Percentiles rank a stretch among this genome's conserved stretches.
These are phyloP conservation scores for Ramaria sp. DNA, from an alignment of 768 basidiomycete species.

Conservation along the genomic window DNA sequence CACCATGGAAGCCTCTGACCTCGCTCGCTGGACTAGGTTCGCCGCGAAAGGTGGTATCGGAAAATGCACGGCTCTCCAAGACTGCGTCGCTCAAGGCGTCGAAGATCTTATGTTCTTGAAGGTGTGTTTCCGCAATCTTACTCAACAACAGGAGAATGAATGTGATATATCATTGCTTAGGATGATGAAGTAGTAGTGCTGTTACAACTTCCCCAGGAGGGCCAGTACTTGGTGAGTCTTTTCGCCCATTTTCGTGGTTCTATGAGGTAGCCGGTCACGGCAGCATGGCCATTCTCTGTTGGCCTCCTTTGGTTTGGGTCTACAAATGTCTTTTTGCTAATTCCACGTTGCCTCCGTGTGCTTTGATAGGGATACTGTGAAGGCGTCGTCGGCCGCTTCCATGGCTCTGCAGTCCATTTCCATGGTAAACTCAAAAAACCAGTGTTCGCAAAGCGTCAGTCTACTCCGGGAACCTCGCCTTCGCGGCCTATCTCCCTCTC, in stretches of 20 bases:
- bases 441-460: conserved; percentile 57
- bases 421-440: conserved; percentile 70
- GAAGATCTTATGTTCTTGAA: conserved; percentile 85
- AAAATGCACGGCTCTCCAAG: conserved; percentile 58
- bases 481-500: conserved; percentile 8
- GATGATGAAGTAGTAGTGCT: conserved; percentile 73
- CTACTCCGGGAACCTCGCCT: conserved; percentile 26
- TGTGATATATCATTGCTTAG: conserved; percentile 25
- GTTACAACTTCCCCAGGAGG: conserved; percentile 52
- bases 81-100: conserved; percentile 63
- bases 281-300: neutral
- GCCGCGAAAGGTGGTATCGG: conserved; percentile 82
- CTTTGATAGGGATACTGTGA: conserved; percentile 67
- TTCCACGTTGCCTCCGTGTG: too few relatives aligned
- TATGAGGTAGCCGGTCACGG: too few relatives aligned
- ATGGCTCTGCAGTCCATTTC: conserved; percentile 52
- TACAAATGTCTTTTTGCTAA: neutral
- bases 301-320: neutral
- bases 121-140: conserved; percentile 29
- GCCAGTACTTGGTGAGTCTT: conserved; percentile 49
- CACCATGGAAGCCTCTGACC: conserved; percentile 57
- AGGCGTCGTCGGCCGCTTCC: conserved; percentile 74
- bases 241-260: neutral
- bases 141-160: neutral
- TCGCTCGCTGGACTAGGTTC: conserved; percentile 76